A percentile compares a stretch with the other conserved stretches of the same genome.
Evolutionary conservation across 306 rosid genomes (phyloP).

Genomic region (Lathyrus oleraceus): DNA sequence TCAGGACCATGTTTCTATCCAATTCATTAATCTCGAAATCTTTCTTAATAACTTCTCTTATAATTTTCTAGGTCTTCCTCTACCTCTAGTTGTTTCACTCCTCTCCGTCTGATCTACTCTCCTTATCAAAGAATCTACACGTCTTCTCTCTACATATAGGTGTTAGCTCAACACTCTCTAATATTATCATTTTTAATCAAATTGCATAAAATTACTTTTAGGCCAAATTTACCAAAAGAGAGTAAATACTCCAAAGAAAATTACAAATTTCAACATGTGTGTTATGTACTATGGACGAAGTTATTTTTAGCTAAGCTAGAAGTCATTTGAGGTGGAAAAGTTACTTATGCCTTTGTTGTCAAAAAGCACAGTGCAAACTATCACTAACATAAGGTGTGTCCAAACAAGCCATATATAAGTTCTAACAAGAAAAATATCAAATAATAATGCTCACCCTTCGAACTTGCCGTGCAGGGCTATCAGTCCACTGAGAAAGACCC

Average conservation of each 20-base stretch:
- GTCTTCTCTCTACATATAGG: no score
- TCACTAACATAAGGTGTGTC: constrained; percentile 23
- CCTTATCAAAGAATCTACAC: no score
- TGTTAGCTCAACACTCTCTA: no score
- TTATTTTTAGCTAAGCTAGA: background rate
- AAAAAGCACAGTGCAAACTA: constrained; percentile 25
- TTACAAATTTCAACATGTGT: constrained; percentile 11
- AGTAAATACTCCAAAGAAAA: constrained; percentile 3
- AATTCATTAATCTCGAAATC: no score
- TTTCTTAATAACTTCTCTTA: no score
- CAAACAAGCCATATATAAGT: constrained; percentile 10
- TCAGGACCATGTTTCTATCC: no score
- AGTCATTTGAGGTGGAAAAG: constrained; percentile 20
- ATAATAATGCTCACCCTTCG: constrained; percentile 69
- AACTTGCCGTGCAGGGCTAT: constrained; percentile 45
- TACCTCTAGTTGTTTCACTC: no score
- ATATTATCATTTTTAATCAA: background rate
- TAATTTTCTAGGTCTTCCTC: no score
- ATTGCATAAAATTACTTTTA: constrained; percentile 2
- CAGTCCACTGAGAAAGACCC: constrained; percentile 40
- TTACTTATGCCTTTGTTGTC: background rate
- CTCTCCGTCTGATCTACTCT: no score
- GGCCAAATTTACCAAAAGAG: constrained; percentile 3
- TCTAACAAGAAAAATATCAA: constrained; percentile 26
- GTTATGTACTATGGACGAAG: background rate